Evolutionary conservation across 495 filamentous ascomycete genomes (phyloP).

Genomic region (Mytilinidion resinicola): DNA sequence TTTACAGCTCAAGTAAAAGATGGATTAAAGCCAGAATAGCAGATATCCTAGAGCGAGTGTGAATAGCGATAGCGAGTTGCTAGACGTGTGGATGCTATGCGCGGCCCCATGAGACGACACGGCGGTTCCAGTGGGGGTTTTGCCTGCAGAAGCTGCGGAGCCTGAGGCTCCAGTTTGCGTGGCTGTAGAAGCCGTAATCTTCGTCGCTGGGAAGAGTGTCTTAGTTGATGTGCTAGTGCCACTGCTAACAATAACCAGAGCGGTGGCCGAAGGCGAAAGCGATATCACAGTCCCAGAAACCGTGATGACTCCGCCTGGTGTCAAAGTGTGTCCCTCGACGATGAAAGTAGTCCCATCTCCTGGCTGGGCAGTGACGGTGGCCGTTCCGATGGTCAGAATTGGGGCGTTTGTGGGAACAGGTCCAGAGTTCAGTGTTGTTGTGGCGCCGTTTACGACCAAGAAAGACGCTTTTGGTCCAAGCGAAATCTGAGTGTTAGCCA

Average conservation of each 20-base stretch:
- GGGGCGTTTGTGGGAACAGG: constrained; percentile 19
- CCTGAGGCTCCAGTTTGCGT: not conserved
- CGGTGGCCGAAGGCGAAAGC: constrained; percentile 29
- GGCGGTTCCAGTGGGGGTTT: not conserved
- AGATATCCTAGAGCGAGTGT: not conserved
- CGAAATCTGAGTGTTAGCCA: constrained; percentile 25
- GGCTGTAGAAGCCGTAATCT: not conserved
- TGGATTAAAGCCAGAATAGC: not conserved
- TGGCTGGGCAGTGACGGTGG: constrained; percentile 23
- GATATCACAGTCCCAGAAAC: constrained; percentile 33
- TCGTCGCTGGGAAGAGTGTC: constrained; percentile 22
- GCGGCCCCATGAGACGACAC: not conserved
- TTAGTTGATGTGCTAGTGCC: constrained; percentile 10
- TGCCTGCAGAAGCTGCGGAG: not conserved
- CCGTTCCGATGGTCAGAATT: constrained; percentile 20
- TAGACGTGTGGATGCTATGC: not conserved
- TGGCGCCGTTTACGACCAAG: constrained; percentile 26
- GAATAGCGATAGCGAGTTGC: not conserved
- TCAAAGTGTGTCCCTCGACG: constrained; percentile 31
- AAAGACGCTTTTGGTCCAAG: constrained; percentile 26
- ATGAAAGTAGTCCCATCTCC: constrained; percentile 29
- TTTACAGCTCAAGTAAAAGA: not conserved
- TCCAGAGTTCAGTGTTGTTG: constrained; percentile 1
- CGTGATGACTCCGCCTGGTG: constrained; percentile 34
- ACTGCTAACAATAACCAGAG: constrained; percentile 23